Evolutionary conservation across 2,329 filamentous ascomycete genomes (phyloP).

Genomic region (Beauveria brongniartii): DNA sequence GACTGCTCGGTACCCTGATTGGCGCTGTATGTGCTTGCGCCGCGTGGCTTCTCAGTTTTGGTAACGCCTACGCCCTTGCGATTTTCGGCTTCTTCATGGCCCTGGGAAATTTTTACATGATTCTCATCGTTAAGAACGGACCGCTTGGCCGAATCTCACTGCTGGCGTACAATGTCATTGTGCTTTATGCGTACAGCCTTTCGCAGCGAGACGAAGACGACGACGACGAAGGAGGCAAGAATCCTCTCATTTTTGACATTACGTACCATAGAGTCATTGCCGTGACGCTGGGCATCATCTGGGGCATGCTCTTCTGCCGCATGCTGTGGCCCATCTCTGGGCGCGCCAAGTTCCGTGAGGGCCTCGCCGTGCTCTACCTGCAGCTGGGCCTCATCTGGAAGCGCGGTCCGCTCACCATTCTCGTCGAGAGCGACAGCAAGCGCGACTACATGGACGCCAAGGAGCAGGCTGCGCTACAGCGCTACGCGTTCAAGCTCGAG

Average conservation of each 20-base stretch:
- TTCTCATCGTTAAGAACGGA: constrained; percentile 73
- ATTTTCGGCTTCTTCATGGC: constrained; percentile 76
- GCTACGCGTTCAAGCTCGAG: constrained; percentile 68
- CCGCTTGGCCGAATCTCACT: constrained; percentile 91
- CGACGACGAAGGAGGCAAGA: constrained; percentile 76
- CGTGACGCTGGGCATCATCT: constrained; percentile 78
- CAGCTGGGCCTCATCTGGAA: constrained; percentile 97
- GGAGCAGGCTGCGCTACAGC: constrained; percentile 80
- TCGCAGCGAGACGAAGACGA: constrained; percentile 71
- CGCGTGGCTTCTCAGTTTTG: constrained; percentile 69
- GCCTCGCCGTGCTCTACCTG: constrained; percentile 82
- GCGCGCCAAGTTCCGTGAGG: constrained; percentile 78
- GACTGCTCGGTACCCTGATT: constrained; percentile 78
- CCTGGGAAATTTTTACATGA: constrained; percentile 82
- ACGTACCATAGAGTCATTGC: constrained; percentile 79
- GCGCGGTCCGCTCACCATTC: constrained; percentile 72
- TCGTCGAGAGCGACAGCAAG: constrained; percentile 51
- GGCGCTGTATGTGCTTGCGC: constrained; percentile 69
- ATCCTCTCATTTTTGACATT: constrained; percentile 82
- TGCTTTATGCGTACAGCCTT: constrained; percentile 87
- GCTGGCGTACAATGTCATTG: constrained; percentile 91
- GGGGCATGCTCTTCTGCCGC: constrained; percentile 85
- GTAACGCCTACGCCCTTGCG: constrained; percentile 67
- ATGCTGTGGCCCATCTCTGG: constrained; percentile 92
- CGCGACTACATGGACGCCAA: constrained; percentile 75